These are phyloP conservation scores for Verticillium dahliae DNA, from an alignment of 2,329 filamentous ascomycete species.

Conservation along the genomic window DNA sequence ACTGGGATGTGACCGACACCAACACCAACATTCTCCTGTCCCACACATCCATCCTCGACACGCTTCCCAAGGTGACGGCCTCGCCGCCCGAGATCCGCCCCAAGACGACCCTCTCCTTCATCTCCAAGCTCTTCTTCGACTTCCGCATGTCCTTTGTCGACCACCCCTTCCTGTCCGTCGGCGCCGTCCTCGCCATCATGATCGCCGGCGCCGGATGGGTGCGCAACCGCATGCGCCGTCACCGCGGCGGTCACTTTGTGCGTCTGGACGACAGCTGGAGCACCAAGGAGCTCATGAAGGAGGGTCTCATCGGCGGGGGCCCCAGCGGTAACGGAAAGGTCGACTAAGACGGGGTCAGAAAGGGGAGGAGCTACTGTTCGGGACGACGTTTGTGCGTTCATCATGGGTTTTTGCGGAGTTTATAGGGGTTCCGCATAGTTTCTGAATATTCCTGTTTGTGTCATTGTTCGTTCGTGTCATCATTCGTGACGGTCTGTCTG, in stretches of 20 bases:
- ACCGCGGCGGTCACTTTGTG: slow-evolving; percentile 49
- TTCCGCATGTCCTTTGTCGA: slow-evolving; percentile 51
- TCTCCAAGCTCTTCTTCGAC: slow-evolving; percentile 67
- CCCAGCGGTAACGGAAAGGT: slow-evolving; percentile 41
- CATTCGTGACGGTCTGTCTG: neutral
- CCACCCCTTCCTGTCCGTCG: slow-evolving; percentile 52
- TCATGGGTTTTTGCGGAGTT: neutral
- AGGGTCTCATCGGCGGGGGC: slow-evolving; percentile 54
- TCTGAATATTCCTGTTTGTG: neutral
- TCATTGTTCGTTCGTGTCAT: too few species aligned
- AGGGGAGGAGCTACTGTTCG: neutral
- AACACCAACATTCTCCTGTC: slow-evolving; percentile 86
- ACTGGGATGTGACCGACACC: slow-evolving; percentile 89
- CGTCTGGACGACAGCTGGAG: slow-evolving; percentile 50
- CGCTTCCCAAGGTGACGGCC: slow-evolving; percentile 63
- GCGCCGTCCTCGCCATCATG: slow-evolving; percentile 50
- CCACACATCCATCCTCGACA: slow-evolving; percentile 86
- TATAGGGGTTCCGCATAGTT: neutral
- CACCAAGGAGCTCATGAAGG: slow-evolving; percentile 53
- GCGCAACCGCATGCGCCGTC: slow-evolving; percentile 46
- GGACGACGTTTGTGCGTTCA: neutral
- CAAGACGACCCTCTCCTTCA: slow-evolving; percentile 68
- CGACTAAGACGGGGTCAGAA: slow-evolving; percentile 25
- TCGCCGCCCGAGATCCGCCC: slow-evolving; percentile 65
- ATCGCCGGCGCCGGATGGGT: slow-evolving; percentile 47